Evolutionary conservation across 352 stramenopile genomes (phyloP), one percentile per base, ranked within the genome.

Genomic region (Phytophthora quininea): DNA sequence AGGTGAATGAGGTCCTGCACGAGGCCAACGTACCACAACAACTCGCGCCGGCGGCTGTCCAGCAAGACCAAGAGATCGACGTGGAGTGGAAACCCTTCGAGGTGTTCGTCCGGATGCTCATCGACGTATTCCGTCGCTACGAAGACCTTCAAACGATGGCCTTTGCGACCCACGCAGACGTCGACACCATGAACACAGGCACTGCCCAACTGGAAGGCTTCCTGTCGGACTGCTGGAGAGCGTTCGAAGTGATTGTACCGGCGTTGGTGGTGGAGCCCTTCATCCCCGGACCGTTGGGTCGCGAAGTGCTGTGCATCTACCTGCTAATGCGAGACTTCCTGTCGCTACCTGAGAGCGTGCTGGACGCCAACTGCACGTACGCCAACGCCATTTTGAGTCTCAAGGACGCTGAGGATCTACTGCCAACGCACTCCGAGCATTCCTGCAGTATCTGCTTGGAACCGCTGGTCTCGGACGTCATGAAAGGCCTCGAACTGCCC

Each of bases 381-480:
- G 80, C 81, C 24, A 84, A 77, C 40, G 81, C 79, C 45, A 80
- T 90, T 19, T 45, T 90, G 58, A 87, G 81, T 35, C 58, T 88
- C 12, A 69, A 88, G 62, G 81, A 90, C 50, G 76, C 82, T 45
- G 66, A 77, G 51, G 73, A 75, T 48, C 58, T 81, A 54, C 48
- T 75, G 29, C 67, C 69, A 3, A 68, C 56, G n/a, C 57, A 71
- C 37, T 70, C 58, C 4, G 73, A 84, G 47, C 59, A 79, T 15
- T 64, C 67, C 48, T 90, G 81, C 68, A 90, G 81, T 62, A 87
- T 90, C 64, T 90, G 77, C 15, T 69, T 90, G 43, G 79, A 90
- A 54, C 29, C 40, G 14, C 52, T 88, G 31, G 49, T 71, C 3
- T 71, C 60, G 30, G 27, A 40, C 31, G 65, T 58, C 46, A 68